phyloP scores from a whole-genome alignment of 495 filamentous ascomycete species.

The Annulohypoxylon maeteangense region DNA sequence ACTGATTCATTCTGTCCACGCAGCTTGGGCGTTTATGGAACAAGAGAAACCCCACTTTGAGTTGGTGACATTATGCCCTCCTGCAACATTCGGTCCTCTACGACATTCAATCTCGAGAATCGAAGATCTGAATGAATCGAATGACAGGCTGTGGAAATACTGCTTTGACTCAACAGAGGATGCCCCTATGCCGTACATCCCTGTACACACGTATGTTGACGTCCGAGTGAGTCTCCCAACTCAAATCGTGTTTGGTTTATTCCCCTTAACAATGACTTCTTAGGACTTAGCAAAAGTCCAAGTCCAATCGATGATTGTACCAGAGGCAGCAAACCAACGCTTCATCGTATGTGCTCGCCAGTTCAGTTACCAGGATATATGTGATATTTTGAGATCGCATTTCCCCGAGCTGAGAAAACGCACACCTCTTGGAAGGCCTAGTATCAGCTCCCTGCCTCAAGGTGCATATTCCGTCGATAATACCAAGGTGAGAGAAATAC shows the following conservation, averaged over 20 bases:
- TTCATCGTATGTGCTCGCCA: background rate
- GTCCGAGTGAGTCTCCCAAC: slow-evolving; percentile 1
- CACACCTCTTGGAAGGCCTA: background rate
- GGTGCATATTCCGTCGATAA: background rate
- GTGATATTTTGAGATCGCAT: background rate
- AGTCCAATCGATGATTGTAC: background rate
- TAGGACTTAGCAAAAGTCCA: background rate
- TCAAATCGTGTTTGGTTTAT: background rate
- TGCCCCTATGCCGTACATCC: background rate
- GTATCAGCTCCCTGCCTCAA: background rate
- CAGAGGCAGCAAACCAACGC: background rate
- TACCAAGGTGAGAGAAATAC: background rate
- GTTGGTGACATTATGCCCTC: background rate
- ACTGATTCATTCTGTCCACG: background rate
- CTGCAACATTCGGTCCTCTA: background rate
- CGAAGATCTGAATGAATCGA: background rate
- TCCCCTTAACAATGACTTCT: background rate
- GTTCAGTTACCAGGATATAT: background rate
- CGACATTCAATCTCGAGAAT: background rate
- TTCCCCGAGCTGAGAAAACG: background rate
- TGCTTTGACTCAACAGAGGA: background rate
- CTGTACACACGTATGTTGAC: background rate
- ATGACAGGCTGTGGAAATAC: background rate
- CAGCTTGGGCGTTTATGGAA: background rate
- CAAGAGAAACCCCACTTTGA: background rate